These are phyloP conservation scores for Phylloporus sp. DNA, from an alignment of 1,284 basidiomycete species.

Conservation along the genomic window DNA sequence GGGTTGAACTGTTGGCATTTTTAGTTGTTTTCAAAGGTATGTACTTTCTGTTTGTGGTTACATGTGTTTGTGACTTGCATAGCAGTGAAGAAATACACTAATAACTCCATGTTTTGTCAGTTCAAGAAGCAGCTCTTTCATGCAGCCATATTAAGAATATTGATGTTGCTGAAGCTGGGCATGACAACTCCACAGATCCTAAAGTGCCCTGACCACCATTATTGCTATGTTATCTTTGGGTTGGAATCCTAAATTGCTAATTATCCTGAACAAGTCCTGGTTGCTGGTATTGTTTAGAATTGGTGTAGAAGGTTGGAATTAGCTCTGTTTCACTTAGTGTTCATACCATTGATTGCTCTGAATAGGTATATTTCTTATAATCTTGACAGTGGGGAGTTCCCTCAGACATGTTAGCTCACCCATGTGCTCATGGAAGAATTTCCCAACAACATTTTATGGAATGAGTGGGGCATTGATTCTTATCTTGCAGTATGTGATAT, in stretches of 20 bases:
- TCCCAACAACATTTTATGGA: background rate
- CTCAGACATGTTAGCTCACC: background rate
- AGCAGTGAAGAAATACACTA: constrained; percentile 5
- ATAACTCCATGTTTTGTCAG: constrained; percentile 6
- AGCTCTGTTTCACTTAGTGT: too few relatives aligned
- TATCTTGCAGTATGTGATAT: constrained; percentile 3
- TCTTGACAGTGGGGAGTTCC: constrained; percentile 2
- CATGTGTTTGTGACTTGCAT: background rate
- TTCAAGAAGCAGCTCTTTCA: constrained; percentile 19
- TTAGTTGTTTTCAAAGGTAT: constrained; percentile 19
- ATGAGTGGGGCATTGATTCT: background rate
- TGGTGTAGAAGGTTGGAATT: too few relatives aligned
- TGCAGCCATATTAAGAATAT: too few relatives aligned
- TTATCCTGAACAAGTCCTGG: too few relatives aligned
- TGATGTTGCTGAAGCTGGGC: too few relatives aligned
- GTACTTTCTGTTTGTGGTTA: background rate
- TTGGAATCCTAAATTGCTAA: too few relatives aligned
- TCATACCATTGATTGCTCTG: too few relatives aligned
- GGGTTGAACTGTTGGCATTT: constrained; percentile 9
- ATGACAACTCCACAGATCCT: too few relatives aligned
- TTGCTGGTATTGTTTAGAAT: too few relatives aligned
- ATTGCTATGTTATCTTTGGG: too few relatives aligned
- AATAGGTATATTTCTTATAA: background rate
- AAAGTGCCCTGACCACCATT: too few relatives aligned
- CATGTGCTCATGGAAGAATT: background rate